These are phyloP conservation scores for Asterophora lycoperdoides DNA, from an alignment of 768 basidiomycete genomes.

Conservation along the genomic window DNA sequence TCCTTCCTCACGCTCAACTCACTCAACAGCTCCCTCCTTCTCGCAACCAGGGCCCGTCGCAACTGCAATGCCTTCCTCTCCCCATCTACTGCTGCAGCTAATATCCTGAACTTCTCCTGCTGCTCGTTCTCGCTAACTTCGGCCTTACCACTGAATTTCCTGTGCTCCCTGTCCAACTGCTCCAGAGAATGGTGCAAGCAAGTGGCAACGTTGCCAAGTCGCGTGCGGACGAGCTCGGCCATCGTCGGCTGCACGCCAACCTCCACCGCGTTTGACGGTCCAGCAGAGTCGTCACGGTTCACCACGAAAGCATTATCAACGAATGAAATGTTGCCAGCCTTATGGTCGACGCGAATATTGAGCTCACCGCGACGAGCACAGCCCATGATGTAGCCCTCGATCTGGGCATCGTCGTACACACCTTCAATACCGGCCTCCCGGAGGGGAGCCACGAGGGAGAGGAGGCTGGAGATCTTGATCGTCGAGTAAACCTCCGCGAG, in stretches of 20 bases:
- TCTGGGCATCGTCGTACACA: conserved; percentile 67
- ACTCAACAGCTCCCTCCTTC: conserved; percentile 79
- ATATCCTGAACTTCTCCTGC: conserved; percentile 49
- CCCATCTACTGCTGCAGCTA: conserved; percentile 61
- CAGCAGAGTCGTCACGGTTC: conserved; percentile 34
- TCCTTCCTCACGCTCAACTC: conserved; percentile 84
- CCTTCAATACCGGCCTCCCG: conserved; percentile 48
- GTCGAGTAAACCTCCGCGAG: conserved; percentile 91
- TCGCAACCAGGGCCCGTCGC: conserved; percentile 75
- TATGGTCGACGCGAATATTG: conserved; percentile 83
- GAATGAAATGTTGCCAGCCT: conserved; percentile 79
- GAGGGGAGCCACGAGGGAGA: conserved; percentile 75
- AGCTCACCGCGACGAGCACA: conserved; percentile 87
- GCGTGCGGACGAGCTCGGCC: conserved; percentile 68
- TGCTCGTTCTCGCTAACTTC: conserved; percentile 50
- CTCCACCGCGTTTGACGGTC: conserved; percentile 31
- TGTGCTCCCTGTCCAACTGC: conserved; percentile 47
- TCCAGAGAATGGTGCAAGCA: conserved; percentile 70
- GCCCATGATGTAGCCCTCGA: conserved; percentile 91
- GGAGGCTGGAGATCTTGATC: conserved; percentile 73
- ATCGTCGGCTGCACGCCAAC: conserved; percentile 64
- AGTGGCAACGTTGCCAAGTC: conserved; percentile 71
- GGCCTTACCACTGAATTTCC: conserved; percentile 24
- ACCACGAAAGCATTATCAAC: conserved; percentile 65
- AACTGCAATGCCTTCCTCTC: conserved; percentile 77